Percentiles rank a stretch among this genome's conserved stretches.
Conservation (phyloP, 108 stramenopile species). For the Pseudonitzschia multistriata region DNA sequence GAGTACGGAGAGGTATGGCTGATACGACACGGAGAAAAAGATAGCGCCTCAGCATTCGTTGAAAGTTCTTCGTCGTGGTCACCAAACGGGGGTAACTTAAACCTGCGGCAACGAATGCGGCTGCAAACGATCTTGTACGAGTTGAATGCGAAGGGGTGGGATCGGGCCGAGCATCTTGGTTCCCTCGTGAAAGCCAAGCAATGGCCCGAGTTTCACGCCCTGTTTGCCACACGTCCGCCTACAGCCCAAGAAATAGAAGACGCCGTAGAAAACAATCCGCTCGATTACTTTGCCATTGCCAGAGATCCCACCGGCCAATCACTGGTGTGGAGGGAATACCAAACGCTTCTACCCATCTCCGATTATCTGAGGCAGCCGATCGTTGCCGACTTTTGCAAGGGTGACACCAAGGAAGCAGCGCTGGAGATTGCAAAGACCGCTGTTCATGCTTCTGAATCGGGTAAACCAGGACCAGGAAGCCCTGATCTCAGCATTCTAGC, state of each 20-base stretch:
- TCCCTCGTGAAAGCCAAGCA: neutral
- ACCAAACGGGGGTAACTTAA: neutral
- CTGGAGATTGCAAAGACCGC: neutral
- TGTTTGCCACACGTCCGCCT: constrained; percentile 1
- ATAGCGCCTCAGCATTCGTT: neutral
- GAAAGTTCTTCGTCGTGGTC: neutral
- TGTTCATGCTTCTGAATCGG: neutral
- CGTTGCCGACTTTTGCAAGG: neutral
- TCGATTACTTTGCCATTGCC: neutral
- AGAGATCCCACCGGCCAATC: neutral
- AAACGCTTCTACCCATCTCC: neutral
- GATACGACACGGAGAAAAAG: constrained; percentile 10
- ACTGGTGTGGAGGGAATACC: neutral
- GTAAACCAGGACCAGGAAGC: neutral
- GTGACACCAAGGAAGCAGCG: neutral
- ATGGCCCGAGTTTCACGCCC: neutral
- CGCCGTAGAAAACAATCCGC: too few relatives aligned
- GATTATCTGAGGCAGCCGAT: neutral
- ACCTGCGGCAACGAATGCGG: neutral
- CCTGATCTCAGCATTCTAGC: neutral
- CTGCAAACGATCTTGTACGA: neutral
- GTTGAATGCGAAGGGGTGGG: neutral
- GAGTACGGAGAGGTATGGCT: constrained; percentile 10
- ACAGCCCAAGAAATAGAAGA: neutral
- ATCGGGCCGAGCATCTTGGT: neutral